Base-by-base conservation (phyloP, 768 basidiomycete species). In the Daedaleopsis nitida region DNA sequence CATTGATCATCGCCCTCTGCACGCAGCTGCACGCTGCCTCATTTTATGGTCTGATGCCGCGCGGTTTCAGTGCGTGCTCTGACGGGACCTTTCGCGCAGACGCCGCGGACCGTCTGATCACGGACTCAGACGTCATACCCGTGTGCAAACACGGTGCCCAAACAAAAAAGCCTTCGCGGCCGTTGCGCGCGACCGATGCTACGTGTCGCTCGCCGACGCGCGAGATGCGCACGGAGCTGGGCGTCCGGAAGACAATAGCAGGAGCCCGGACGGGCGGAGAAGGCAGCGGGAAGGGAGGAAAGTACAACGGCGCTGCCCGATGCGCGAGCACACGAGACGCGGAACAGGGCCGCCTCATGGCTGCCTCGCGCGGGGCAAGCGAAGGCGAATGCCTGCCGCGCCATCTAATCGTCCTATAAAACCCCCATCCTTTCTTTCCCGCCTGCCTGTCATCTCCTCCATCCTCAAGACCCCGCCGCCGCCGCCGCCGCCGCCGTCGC, bases 341-440 rank as follows among this genome's bases (percentile, higher is more conserved):
- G 59, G 37, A 38, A 8, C 8, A 38, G 37, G 37, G 37, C 37
- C 62, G 69, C 70, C 69, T 72, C 70, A 70, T 68, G 71, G 69
- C 72, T 63, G 80, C 83, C 84, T 83, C 81, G 81, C 81, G 81
- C 76, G 67, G n/a, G 61, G 77, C 66, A 57, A 49, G 62, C 58
- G 59, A 55, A 54, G 59, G 59, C 39, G 39, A 42, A 42, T 55
- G 69, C 80, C 76, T 72, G 68, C 60, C 55, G 57, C 16, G 57
- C 27, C 73, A 80, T 80, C 76, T 77, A 74, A 79, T 80, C 78
- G 78, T 16, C 32, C 3, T 55, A 81, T 83, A 83, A 80, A 83
- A 65, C 63, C 67, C 68, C 69, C 49, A 35, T 16, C 55, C 21
- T 52, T 68, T 66, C 61, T 65, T 70, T 58, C 58, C 70, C 64